These are phyloP conservation scores for Hyaloscypha variabilis DNA, from an alignment of 495 filamentous ascomycete species.

Conservation along the genomic window DNA sequence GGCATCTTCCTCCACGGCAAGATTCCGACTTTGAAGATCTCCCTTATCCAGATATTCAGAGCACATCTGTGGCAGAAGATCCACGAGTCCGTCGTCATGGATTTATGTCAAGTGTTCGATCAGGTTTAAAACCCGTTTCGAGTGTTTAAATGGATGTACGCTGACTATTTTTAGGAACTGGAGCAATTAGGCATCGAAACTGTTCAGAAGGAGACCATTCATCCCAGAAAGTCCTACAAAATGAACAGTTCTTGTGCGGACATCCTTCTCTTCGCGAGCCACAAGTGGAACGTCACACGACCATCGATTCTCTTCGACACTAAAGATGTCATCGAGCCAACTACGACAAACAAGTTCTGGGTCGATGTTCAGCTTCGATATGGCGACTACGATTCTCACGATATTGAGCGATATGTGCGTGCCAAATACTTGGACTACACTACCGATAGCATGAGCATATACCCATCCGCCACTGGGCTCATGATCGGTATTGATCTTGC, in stretches of 20 bases:
- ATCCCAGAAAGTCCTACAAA: constrained; percentile 99
- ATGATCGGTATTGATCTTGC: constrained; percentile 99
- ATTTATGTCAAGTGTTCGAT: constrained; percentile 98
- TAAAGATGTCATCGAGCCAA: constrained; percentile 93
- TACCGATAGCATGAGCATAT: constrained; percentile 98
- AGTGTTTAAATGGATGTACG: too few species aligned
- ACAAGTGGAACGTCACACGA: constrained; percentile 97
- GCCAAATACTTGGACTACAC: constrained; percentile 99
- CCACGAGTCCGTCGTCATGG: constrained; percentile 99
- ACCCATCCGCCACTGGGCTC: constrained; percentile 94
- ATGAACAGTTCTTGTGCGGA: constrained; percentile 99
- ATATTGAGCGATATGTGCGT: constrained; percentile 96
- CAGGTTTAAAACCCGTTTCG: too few species aligned
- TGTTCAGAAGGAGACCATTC: constrained; percentile 99
- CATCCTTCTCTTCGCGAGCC: constrained; percentile 95
- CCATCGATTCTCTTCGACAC: constrained; percentile 94
- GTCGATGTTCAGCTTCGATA: constrained; percentile 97
- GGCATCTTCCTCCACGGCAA: constrained; percentile 99
- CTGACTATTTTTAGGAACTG: too few species aligned
- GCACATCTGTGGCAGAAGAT: constrained; percentile 99
- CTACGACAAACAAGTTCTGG: constrained; percentile 99
- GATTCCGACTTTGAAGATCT: constrained; percentile 98
- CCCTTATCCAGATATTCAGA: constrained; percentile 98
- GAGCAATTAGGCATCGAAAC: constrained; percentile 97
- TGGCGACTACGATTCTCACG: constrained; percentile 98